A percentile compares a stretch with the other conserved stretches of the same genome.
Evolutionary conservation across 2,329 filamentous ascomycete species (phyloP).

Genomic region (Rutstroemia sp.): DNA sequence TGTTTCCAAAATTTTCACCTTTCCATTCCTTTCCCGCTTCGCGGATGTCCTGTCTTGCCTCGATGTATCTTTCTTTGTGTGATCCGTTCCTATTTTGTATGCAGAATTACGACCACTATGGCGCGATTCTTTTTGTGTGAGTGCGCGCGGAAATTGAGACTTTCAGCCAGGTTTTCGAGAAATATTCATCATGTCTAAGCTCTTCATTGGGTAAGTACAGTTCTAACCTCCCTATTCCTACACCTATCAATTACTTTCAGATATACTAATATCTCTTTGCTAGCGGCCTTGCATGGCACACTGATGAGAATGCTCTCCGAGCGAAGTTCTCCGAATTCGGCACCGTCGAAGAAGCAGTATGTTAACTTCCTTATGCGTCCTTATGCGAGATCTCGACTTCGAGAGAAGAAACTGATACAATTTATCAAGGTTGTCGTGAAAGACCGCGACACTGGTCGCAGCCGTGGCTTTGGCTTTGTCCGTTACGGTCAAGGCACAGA

Average conservation of each 20-base stretch:
- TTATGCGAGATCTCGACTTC: conserved; percentile 2
- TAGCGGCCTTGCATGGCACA: conserved; percentile 98
- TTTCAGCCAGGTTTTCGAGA: conserved; percentile 29
- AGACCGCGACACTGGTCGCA: conserved; percentile 92
- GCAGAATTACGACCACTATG: conserved; percentile 26
- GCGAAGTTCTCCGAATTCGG: conserved; percentile 92
- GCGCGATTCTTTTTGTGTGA: conserved; percentile 27
- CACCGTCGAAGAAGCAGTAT: conserved; percentile 86
- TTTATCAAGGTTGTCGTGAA: conserved; percentile 79
- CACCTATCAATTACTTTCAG: not conserved
- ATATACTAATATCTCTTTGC: conserved; percentile 3
- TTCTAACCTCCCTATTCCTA: not conserved
- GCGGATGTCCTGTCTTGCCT: conserved; percentile 29
- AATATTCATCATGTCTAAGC: conserved; percentile 67
- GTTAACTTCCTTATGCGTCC: conserved; percentile 34
- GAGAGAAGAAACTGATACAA: conserved; percentile 17
- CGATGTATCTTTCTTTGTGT: conserved; percentile 32
- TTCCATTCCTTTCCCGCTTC: conserved; percentile 25
- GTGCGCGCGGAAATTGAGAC: conserved; percentile 33
- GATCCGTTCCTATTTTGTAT: conserved; percentile 27
- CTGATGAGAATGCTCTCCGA: conserved; percentile 78
- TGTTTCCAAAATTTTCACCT: conserved; percentile 19
- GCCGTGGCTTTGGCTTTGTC: conserved; percentile 95
- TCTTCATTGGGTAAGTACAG: conserved; percentile 79
- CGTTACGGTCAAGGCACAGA: conserved; percentile 57